Evolutionary conservation across 176 grass and related monocot genomes (phyloP).

Genomic region (Ananas comosus): DNA sequence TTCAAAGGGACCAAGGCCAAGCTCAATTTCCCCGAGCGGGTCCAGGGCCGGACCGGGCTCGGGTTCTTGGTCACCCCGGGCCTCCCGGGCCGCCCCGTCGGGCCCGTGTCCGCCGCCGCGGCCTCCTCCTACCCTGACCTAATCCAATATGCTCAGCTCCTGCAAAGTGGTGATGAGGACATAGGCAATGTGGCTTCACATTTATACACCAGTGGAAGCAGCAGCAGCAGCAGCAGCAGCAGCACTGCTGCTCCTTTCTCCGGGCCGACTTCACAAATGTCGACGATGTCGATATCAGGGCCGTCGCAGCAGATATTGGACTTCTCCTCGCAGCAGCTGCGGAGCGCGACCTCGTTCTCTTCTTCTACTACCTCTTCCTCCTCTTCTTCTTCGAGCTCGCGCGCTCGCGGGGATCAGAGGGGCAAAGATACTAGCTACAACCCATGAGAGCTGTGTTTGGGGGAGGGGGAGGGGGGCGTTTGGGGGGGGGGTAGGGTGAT

Average conservation of each 20-base stretch:
- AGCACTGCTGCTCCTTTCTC: too few relatives aligned
- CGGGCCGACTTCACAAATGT: background rate
- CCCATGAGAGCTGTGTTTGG: background rate
- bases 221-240: too few relatives aligned
- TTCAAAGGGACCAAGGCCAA: constrained; percentile 67
- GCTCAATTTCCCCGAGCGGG: constrained; percentile 65
- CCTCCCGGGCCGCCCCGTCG: constrained; percentile 24
- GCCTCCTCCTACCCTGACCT: constrained; percentile 48
- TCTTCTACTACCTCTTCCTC: constrained; percentile 17
- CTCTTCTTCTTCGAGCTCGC: constrained; percentile 32
- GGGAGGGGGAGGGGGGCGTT: too few relatives aligned
- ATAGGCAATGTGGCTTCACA: background rate
- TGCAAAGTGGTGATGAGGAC: constrained; percentile 38
- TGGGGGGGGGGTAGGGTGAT: too few relatives aligned
- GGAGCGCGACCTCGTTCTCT: constrained; percentile 21
- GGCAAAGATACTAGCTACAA: constrained; percentile 15
- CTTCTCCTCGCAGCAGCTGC: constrained; percentile 55
- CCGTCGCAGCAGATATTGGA: constrained; percentile 37
- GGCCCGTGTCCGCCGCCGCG: background rate
- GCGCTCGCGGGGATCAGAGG: constrained; percentile 23
- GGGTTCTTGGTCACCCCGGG: constrained; percentile 50
- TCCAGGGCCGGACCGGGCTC: constrained; percentile 70
- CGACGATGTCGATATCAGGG: constrained; percentile 11
- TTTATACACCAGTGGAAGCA: background rate
- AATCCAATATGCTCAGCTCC: constrained; percentile 81